Conservation (phyloP, 2,329 filamentous ascomycete species). For the Arthroderma uncinatum region DNA sequence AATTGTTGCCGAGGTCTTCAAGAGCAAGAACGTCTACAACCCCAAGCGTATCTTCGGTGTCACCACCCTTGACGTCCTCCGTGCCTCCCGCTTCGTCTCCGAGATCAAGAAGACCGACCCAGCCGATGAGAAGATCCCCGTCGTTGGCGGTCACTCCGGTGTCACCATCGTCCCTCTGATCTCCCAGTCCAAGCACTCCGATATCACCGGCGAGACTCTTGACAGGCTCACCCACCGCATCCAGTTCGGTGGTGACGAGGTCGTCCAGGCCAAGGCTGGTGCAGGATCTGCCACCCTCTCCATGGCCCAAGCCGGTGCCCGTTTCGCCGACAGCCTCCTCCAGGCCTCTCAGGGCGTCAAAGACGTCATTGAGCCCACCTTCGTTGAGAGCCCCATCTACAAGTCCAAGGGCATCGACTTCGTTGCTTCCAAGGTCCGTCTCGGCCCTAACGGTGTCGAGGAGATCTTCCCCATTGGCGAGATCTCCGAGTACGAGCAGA, state of each 20-base stretch:
- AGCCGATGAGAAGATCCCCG: conserved; percentile 83
- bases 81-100: conserved; percentile 93
- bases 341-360: conserved; percentile 87
- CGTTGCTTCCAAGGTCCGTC: conserved; percentile 91
- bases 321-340: conserved; percentile 81
- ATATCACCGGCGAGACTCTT: conserved; percentile 64
- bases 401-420: conserved; percentile 97
- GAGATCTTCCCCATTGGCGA: conserved; percentile 82
- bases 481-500: conserved; percentile 75
- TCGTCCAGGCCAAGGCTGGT: conserved; percentile 97
- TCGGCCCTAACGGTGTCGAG: conserved; percentile 91
- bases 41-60: conserved; percentile 98
- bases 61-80: conserved; percentile 97
- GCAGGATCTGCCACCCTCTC: conserved; percentile 93
- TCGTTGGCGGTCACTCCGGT: conserved; percentile 93
- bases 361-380: conserved; percentile 90
- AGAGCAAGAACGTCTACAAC: conserved; percentile 92
- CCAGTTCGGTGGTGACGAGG: conserved; percentile 98
- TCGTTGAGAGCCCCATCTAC: conserved; percentile 93
- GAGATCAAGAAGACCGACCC: conserved; percentile 87
- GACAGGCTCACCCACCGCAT: conserved; percentile 80
- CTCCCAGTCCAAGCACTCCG: conserved; percentile 79
- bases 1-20: conserved; percentile 95
- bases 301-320: conserved; percentile 91
- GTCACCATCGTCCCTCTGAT: conserved; percentile 97